Conservation (phyloP, 768 basidiomycete species). For the Boletus sp. region DNA sequence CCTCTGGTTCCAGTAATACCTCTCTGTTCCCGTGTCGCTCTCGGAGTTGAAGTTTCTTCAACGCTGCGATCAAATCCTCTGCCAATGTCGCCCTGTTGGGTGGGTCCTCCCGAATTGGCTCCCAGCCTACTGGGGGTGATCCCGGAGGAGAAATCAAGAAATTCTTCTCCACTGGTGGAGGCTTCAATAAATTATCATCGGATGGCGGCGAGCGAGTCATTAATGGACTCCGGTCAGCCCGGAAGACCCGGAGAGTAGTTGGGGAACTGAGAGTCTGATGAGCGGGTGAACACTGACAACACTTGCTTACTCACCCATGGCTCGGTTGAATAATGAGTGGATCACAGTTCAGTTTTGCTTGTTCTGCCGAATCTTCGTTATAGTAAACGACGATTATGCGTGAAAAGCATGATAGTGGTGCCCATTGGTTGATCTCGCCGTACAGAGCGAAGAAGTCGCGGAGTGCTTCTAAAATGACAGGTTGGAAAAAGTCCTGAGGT, state of each 20-base stretch:
- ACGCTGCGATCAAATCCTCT: conserved; percentile 79
- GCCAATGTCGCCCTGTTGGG: conserved; percentile 84
- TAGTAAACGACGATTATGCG: conserved; percentile 82
- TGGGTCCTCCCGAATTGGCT: conserved; percentile 84
- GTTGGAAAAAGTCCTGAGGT: conserved; percentile 75
- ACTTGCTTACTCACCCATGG: conserved; percentile 42
- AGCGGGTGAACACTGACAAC: conserved; percentile 2
- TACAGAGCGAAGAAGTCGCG: conserved; percentile 69
- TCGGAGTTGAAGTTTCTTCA: conserved; percentile 63
- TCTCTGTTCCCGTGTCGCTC: conserved; percentile 42
- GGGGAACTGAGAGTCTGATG: conserved; percentile 38
- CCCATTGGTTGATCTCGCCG: conserved; percentile 88
- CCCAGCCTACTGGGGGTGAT: conserved; percentile 97
- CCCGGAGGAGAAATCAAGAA: conserved; percentile 98
- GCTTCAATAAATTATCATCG: conserved; percentile 46
- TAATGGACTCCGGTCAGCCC: conserved; percentile 69
- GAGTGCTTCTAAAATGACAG: conserved; percentile 61
- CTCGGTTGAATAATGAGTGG: conserved; percentile 56
- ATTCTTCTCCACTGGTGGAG: conserved; percentile 84
- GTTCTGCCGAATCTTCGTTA: conserved; percentile 57
- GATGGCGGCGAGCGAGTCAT: conserved; percentile 34
- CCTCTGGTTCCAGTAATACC: conserved; percentile 63
- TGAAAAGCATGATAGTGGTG: conserved; percentile 75
- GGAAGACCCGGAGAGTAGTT: conserved; percentile 62
- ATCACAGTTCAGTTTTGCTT: conserved; percentile 64